phyloP scores from a whole-genome alignment of 192 early-diverging fungal genomes.

The Gryganskiella cystojenkinii region DNA sequence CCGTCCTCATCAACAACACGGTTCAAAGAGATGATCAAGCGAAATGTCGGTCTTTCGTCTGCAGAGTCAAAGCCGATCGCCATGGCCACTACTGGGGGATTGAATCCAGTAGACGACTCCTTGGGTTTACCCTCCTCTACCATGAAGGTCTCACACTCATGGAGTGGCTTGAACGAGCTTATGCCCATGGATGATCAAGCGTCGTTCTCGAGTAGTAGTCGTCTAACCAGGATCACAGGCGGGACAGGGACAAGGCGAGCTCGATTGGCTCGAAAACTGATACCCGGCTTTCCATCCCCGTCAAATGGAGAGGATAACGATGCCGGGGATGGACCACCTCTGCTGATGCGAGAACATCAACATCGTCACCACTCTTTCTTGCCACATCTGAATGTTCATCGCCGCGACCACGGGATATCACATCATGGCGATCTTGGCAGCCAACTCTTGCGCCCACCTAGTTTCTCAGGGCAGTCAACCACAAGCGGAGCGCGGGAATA shows the following conservation, averaged over 20 bases:
- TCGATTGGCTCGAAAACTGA: too few relatives aligned
- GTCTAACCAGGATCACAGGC: too few relatives aligned
- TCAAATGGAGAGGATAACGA: not conserved
- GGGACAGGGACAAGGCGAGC: too few relatives aligned
- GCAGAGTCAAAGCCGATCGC: not conserved
- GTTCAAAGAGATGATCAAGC: conserved; percentile 38
- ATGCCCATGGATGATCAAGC: too few relatives aligned
- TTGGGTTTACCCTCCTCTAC: too few relatives aligned
- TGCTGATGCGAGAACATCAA: conserved; percentile 2
- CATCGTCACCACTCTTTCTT: conserved; percentile 18
- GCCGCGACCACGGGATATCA: too few relatives aligned
- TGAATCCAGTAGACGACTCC: not conserved
- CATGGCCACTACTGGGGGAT: not conserved
- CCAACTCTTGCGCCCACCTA: not conserved
- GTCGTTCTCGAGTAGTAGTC: too few relatives aligned
- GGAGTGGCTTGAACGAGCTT: not conserved
- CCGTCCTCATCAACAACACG: conserved; percentile 17
- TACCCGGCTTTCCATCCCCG: too few relatives aligned
- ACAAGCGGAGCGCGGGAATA: not conserved
- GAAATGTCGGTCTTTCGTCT: conserved; percentile 28
- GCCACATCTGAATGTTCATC: conserved; percentile 10
- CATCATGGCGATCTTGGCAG: not conserved
- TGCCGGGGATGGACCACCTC: too few relatives aligned
- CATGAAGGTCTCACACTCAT: too few relatives aligned
- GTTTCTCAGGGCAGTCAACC: not conserved